Evolutionary conservation across 306 rosid species (phyloP).

Genomic region (Corylus heterophylla): DNA sequence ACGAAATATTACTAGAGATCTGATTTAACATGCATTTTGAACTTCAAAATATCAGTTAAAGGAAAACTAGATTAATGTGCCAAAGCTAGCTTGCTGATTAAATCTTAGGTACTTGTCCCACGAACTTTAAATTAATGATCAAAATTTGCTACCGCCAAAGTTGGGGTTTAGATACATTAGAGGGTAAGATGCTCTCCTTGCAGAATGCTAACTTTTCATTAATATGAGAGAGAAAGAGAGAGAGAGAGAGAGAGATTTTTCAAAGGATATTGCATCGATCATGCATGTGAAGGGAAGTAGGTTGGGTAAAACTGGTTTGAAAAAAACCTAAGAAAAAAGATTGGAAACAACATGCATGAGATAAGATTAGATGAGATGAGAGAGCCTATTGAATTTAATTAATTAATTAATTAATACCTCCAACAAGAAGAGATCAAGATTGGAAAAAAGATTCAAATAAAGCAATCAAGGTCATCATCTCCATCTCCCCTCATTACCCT

Average conservation of each 20-base stretch:
- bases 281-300: constrained; percentile 9
- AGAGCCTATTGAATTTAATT: constrained; percentile 5
- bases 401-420: too few species aligned
- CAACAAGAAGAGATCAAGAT: background rate
- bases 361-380: too few species aligned
- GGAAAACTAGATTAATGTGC: too few species aligned
- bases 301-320: background rate
- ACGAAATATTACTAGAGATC: too few species aligned
- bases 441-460: background rate
- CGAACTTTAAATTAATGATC: background rate
- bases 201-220: background rate
- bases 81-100: too few species aligned
- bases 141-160: background rate
- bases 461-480: constrained; percentile 4
- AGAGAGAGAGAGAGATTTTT: background rate
- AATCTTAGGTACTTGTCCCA: background rate
- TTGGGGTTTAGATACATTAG: background rate
- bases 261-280: background rate
- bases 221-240: background rate
- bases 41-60: too few species aligned
- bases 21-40: too few species aligned
- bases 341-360: constrained; percentile 12
- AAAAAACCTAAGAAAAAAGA: background rate
- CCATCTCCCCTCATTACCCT: background rate
- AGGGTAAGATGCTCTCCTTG: background rate